phyloP scores from a whole-genome alignment of 495 filamentous ascomycete species.

The Aspergillus mulundensis region DNA sequence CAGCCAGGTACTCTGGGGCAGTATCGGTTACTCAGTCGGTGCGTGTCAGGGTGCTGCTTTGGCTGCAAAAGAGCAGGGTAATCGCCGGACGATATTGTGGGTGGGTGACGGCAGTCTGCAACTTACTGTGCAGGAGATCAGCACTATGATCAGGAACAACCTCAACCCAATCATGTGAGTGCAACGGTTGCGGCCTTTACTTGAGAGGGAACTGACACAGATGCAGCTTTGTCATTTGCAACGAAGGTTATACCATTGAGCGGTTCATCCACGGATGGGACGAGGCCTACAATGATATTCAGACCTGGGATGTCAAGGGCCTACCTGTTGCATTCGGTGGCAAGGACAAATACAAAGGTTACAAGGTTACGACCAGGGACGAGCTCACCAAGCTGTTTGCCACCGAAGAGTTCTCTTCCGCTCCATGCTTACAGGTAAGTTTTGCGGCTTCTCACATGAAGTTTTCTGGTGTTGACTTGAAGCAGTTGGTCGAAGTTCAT shows the following conservation, averaged over 20 bases:
- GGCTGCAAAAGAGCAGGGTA: slow-evolving; percentile 59
- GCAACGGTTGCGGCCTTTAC: neutral
- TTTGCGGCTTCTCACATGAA: neutral
- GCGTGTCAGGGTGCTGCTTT: slow-evolving; percentile 73
- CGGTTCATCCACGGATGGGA: slow-evolving; percentile 60
- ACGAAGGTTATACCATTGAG: slow-evolving; percentile 56
- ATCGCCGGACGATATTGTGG: slow-evolving; percentile 71
- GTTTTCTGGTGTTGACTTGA: slow-evolving; percentile 19
- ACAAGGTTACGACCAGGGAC: slow-evolving; percentile 65
- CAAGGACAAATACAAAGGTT: slow-evolving; percentile 55
- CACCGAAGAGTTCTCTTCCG: slow-evolving; percentile 57
- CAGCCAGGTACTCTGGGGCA: slow-evolving; percentile 85
- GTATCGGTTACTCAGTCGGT: slow-evolving; percentile 78
- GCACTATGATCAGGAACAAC: slow-evolving; percentile 75
- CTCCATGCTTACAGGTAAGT: slow-evolving; percentile 44
- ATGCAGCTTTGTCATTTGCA: slow-evolving; percentile 56
- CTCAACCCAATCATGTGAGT: slow-evolving; percentile 75
- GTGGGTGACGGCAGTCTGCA: slow-evolving; percentile 87
- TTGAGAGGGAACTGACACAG: slow-evolving; percentile 3
- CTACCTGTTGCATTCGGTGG: slow-evolving; percentile 68
- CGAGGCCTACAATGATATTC: slow-evolving; percentile 75
- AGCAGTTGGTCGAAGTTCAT: slow-evolving; percentile 78
- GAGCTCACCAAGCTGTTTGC: slow-evolving; percentile 65
- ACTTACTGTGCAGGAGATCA: slow-evolving; percentile 79
- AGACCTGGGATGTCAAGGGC: slow-evolving; percentile 66